Evolutionary conservation across 2,329 filamentous ascomycete species (phyloP).

Genomic region (Botryotinia calthae): DNA sequence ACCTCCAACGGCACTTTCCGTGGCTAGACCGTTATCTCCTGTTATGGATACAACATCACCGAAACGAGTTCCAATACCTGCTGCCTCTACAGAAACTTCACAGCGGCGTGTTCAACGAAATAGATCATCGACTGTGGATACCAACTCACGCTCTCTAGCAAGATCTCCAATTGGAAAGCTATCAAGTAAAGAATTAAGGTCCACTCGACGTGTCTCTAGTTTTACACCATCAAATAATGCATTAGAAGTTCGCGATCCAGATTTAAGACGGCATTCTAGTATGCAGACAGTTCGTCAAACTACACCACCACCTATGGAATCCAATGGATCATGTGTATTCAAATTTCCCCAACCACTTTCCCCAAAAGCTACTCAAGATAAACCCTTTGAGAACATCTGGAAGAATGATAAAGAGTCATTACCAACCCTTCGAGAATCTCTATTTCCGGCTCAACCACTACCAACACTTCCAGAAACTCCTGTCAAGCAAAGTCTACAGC

Average conservation of each 20-base stretch:
- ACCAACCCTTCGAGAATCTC: slow-evolving; percentile 11
- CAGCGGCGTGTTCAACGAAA: slow-evolving; percentile 20
- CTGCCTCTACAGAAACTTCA: slow-evolving; percentile 21
- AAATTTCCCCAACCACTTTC: slow-evolving; percentile 3
- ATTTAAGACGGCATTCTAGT: slow-evolving; percentile 27
- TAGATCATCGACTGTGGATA: slow-evolving; percentile 21
- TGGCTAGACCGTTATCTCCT: slow-evolving; percentile 26
- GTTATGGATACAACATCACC: slow-evolving; percentile 28
- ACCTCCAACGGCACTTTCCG: slow-evolving; percentile 23
- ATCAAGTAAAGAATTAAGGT: slow-evolving; percentile 10
- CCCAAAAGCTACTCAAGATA: slow-evolving; percentile 4
- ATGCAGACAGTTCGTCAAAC: slow-evolving; percentile 8
- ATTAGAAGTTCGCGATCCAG: slow-evolving; percentile 18
- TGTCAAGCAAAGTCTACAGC: neutral
- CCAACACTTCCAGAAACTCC: neutral
- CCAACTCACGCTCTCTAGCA: slow-evolving; percentile 23
- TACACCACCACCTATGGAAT: slow-evolving; percentile 3
- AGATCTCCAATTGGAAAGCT: neutral
- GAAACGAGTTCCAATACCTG: slow-evolving; percentile 16
- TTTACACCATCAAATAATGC: slow-evolving; percentile 25
- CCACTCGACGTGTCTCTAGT: slow-evolving; percentile 26
- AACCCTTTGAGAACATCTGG: neutral
- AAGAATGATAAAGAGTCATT: slow-evolving; percentile 1
- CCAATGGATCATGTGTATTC: slow-evolving; percentile 13
- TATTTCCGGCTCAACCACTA: neutral